A percentile compares a stretch with the other conserved stretches of the same genome.
phyloP scores from a whole-genome alignment of 1,284 basidiomycete genomes.

The Psilocybe mexicana region DNA sequence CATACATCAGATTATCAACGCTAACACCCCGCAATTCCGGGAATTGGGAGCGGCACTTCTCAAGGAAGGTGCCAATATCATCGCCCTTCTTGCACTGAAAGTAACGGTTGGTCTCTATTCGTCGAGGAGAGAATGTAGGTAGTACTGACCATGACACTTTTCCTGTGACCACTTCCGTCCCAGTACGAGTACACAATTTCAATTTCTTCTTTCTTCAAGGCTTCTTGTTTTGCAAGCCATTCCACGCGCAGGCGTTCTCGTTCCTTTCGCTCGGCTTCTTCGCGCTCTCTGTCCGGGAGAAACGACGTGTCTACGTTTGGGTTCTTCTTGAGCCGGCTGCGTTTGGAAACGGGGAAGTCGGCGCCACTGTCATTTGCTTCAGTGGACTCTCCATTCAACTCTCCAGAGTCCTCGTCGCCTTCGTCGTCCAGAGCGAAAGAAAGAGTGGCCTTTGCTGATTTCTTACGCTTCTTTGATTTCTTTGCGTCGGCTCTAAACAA shows the following conservation, averaged over 20 bases:
- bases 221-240: constrained; percentile 89
- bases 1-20: constrained; percentile 97
- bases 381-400: constrained; percentile 30
- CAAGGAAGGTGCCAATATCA: constrained; percentile 83
- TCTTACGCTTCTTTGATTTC: constrained; percentile 91
- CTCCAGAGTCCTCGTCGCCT: constrained; percentile 38
- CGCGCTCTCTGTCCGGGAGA: constrained; percentile 94
- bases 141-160: constrained; percentile 78
- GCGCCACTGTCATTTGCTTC: constrained; percentile 37
- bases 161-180: constrained; percentile 97
- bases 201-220: constrained; percentile 86
- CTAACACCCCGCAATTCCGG: constrained; percentile 88
- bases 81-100: constrained; percentile 97
- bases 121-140: neutral
- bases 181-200: constrained; percentile 96
- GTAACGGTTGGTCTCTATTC: neutral
- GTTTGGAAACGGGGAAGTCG: constrained; percentile 58
- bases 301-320: constrained; percentile 98
- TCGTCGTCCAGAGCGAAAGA: constrained; percentile 91
- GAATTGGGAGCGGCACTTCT: constrained; percentile 91
- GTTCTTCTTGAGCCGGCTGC: constrained; percentile 88
- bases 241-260: constrained; percentile 88
- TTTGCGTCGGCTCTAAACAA: constrained; percentile 84
- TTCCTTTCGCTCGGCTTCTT: constrained; percentile 87
- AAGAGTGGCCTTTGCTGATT: constrained; percentile 76